Conservation (phyloP, 2,329 filamentous ascomycete genomes). For the Pseudogymnoascus destructans region DNA sequence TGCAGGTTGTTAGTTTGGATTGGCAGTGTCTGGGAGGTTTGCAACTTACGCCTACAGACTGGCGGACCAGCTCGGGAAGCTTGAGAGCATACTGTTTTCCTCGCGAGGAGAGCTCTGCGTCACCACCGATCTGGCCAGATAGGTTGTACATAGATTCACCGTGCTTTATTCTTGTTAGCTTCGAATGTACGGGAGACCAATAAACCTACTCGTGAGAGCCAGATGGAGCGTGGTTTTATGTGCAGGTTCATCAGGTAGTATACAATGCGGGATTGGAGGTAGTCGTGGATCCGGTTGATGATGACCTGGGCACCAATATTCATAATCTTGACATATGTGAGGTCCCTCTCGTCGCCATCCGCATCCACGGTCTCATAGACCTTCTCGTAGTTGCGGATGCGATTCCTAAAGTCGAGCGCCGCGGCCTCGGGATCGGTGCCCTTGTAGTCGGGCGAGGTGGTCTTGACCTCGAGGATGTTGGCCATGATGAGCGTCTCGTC, state of each 20-base stretch:
- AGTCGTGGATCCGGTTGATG: conserved; percentile 95
- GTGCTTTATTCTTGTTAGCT: conserved; percentile 43
- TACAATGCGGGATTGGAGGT: conserved; percentile 87
- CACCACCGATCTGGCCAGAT: conserved; percentile 80
- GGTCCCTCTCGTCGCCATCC: conserved; percentile 59
- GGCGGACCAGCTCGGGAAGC: conserved; percentile 69
- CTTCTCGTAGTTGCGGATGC: conserved; percentile 95
- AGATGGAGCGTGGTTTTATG: conserved; percentile 91
- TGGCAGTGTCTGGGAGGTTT: neutral
- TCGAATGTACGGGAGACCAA: neutral
- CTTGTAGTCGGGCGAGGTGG: conserved; percentile 84
- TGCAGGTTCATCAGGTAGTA: conserved; percentile 99
- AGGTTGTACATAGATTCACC: conserved; percentile 92
- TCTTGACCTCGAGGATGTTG: conserved; percentile 96
- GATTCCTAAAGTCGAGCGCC: conserved; percentile 80
- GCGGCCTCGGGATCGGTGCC: conserved; percentile 89
- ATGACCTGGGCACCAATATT: conserved; percentile 92
- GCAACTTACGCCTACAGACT: conserved; percentile 67
- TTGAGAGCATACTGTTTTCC: conserved; percentile 79
- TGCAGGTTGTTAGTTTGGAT: conserved; percentile 22
- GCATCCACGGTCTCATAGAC: conserved; percentile 89
- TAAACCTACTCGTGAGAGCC: conserved; percentile 71
- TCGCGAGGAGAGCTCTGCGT: conserved; percentile 72
- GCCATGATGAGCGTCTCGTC: conserved; percentile 93
- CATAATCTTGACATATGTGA: conserved; percentile 96